phyloP scores from a whole-genome alignment of 805 yeast genomes.

The Candida khao-thaluensis region DNA sequence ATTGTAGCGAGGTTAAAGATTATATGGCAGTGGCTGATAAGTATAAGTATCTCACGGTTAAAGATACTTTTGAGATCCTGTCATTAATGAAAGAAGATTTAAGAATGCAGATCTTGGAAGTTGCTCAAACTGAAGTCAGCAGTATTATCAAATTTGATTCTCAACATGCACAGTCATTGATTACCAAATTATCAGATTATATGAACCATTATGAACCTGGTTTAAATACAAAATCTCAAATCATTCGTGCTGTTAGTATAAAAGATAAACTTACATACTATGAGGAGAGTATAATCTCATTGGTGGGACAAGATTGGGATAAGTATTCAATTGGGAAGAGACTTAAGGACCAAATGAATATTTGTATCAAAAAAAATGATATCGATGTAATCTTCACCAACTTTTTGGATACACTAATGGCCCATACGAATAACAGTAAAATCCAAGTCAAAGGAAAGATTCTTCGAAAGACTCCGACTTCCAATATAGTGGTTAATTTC shows the following conservation, averaged over 20 bases:
- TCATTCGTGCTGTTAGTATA: slow-evolving; percentile 21
- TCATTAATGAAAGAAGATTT: slow-evolving; percentile 36
- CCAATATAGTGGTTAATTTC: slow-evolving; percentile 49
- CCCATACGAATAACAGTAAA: slow-evolving; percentile 7
- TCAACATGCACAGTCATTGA: background rate
- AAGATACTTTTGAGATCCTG: slow-evolving; percentile 18
- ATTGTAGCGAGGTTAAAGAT: slow-evolving; percentile 28
- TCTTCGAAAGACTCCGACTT: slow-evolving; percentile 15
- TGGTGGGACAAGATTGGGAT: slow-evolving; percentile 35
- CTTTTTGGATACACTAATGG: slow-evolving; percentile 45
- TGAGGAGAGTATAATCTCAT: slow-evolving; percentile 16
- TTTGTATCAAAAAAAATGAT: slow-evolving; percentile 48
- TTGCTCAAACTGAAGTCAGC: slow-evolving; percentile 28
- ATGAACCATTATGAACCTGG: background rate
- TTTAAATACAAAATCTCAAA: background rate
- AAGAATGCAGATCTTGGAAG: slow-evolving; percentile 29
- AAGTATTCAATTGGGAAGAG: slow-evolving; percentile 53
- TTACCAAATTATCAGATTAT: slow-evolving; percentile 1
- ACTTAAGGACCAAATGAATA: slow-evolving; percentile 49
- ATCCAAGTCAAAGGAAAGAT: slow-evolving; percentile 11
- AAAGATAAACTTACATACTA: slow-evolving; percentile 26
- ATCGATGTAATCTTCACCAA: slow-evolving; percentile 37
- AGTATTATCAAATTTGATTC: slow-evolving; percentile 17
- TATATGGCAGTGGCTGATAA: slow-evolving; percentile 25
- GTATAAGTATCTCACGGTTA: slow-evolving; percentile 19